Base-by-base conservation (phyloP, 768 basidiomycete species). In the Astraeus odoratus region DNA sequence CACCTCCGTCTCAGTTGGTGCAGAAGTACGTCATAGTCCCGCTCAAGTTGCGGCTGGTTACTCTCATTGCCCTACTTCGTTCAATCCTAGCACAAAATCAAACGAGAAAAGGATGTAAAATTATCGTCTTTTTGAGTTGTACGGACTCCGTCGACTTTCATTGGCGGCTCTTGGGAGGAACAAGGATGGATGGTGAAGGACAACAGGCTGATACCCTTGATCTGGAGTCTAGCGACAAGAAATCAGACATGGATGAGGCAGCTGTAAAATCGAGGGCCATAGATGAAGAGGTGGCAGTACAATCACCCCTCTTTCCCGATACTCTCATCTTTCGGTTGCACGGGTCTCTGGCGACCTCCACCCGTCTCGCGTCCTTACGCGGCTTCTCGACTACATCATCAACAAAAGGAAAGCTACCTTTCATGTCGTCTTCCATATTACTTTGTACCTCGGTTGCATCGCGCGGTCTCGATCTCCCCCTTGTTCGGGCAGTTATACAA, bases 131-230 rank as follows among this genome's bases (percentile, higher is more conserved):
- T 66, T 69, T 99, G 49, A 95, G 88, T 54, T 97, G 92, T 57
- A 98, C 93, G 5, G 95, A 97, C 64, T 94, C 96, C 3, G 96
- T 99, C 15, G 95, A 99, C 62, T 97, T 91, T 57, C 92, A 95
- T 59, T 98, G 91, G 90, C 78, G 75, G 40, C 68, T 97, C 18
- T 66, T 98, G 1, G 85, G 83, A 0, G 77, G 80, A 4, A 70
- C 88, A 16, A 56, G 65, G 5, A 93, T 95, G 86, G 78, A 72
- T 7, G 67, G 53, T 2, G 57, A 55, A 8, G 63, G 53, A 5
- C 50, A n/a, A n/a, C n/a, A n/a, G n/a, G n/a, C 51, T 1, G 61
- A 59, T 19, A 12, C 49, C 24, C 57, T 54, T 7, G 57, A 59
- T 7, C 58, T 57, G 10, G 54, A 56, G 30, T 25, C 43, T 7